These are phyloP conservation scores for Xylaria longipes DNA, from an alignment of 495 filamentous ascomycete genomes.

Conservation along the genomic window DNA sequence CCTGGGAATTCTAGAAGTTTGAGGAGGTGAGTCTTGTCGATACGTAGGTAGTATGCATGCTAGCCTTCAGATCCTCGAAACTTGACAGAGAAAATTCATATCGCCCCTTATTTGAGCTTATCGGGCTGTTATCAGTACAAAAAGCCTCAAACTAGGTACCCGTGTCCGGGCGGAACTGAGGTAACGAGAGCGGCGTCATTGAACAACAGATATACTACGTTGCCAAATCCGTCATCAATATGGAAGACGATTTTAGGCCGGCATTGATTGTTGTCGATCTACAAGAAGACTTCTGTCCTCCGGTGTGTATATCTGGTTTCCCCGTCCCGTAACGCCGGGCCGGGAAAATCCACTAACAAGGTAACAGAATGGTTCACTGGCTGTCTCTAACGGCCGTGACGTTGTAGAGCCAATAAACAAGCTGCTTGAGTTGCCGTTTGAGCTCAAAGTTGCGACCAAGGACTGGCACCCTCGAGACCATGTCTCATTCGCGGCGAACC, in stretches of 20 bases:
- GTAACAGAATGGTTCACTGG: slow-evolving; percentile 77
- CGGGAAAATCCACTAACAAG: slow-evolving; percentile 23
- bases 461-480: slow-evolving; percentile 88
- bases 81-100: neutral
- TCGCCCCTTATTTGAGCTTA: neutral
- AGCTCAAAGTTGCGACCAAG: slow-evolving; percentile 77
- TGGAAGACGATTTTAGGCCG: slow-evolving; percentile 42
- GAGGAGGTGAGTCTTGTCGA: neutral
- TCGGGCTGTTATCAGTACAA: neutral
- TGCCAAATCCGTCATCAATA: slow-evolving; percentile 6
- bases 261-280: slow-evolving; percentile 78
- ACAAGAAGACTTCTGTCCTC: slow-evolving; percentile 97
- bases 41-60: neutral
- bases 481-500: slow-evolving; percentile 88
- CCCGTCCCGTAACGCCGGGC: neutral
- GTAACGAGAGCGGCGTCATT: neutral
- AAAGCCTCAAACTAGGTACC: neutral
- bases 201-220: neutral
- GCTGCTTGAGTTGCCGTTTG: slow-evolving; percentile 76
- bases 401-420: slow-evolving; percentile 75
- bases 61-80: neutral
- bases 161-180: neutral
- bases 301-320: slow-evolving; percentile 59
- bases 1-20: neutral
- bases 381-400: slow-evolving; percentile 73